Conservation (phyloP, 495 filamentous ascomycete genomes). For the Melanomma pulvis-pyrius region DNA sequence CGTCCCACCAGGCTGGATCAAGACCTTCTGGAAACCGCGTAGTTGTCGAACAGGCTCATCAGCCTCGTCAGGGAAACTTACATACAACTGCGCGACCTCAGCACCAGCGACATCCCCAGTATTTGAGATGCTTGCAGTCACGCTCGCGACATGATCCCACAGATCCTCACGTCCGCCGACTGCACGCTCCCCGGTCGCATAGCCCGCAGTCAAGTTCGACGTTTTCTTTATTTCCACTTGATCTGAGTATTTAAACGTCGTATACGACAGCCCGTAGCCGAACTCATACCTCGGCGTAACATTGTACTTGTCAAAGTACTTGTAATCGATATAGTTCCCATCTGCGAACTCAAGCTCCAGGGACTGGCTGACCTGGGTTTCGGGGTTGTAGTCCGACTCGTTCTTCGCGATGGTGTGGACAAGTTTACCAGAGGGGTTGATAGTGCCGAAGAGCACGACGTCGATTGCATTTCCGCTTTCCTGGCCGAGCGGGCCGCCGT, state of each 20-base stretch:
- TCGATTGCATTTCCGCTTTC: conserved; percentile 29
- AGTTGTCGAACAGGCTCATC: conserved; percentile 48
- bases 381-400: conserved; percentile 31
- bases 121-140: conserved; percentile 49
- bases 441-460: conserved; percentile 34
- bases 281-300: conserved; percentile 53
- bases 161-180: conserved; percentile 2
- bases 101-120: conserved; percentile 53
- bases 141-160: conserved; percentile 41
- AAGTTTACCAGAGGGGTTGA: conserved; percentile 23
- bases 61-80: conserved; percentile 40
- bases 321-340: conserved; percentile 56
- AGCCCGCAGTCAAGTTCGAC: not conserved
- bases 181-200: not conserved
- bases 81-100: conserved; percentile 63
- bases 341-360: conserved; percentile 46
- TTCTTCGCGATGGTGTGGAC: conserved; percentile 36
- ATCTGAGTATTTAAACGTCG: conserved; percentile 12
- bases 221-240: not conserved
- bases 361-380: not conserved
- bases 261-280: conserved; percentile 45
- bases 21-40: conserved; percentile 59
- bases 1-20: conserved; percentile 47
- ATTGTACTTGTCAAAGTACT: conserved; percentile 50
- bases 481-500: conserved; percentile 39